A percentile compares a stretch with the other conserved stretches of the same genome.
phyloP scores from a whole-genome alignment of 306 rosid species.

The Fragaria vesca region DNA sequence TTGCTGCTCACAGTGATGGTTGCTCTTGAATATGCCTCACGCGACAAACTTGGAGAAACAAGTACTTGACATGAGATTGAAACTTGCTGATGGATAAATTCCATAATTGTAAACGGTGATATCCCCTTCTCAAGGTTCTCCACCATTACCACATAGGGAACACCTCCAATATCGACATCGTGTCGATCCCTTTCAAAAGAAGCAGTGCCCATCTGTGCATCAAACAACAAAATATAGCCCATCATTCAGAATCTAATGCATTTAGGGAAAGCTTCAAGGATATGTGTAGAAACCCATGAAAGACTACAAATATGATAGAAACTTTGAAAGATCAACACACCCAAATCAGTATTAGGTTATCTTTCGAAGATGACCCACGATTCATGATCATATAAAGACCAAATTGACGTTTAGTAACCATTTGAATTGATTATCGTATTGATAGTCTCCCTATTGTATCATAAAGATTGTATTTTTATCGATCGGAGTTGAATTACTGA shows the following conservation, averaged over 20 bases:
- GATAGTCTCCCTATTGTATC: not conserved
- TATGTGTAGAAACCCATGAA: slow-evolving; percentile 27
- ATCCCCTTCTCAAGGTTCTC: slow-evolving; percentile 64
- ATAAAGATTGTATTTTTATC: not conserved
- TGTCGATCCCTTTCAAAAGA: slow-evolving; percentile 8
- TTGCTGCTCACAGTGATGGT: slow-evolving; percentile 44
- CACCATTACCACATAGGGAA: slow-evolving; percentile 45
- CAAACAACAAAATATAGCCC: not conserved
- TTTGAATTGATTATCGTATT: not conserved
- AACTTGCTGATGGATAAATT: slow-evolving; percentile 50
- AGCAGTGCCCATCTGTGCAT: slow-evolving; percentile 24
- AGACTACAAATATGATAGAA: not conserved
- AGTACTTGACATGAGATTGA: slow-evolving; percentile 45
- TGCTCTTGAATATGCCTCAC: slow-evolving; percentile 45
- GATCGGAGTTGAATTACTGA: not conserved
- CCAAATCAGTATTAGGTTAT: not conserved
- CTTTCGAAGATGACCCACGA: not conserved
- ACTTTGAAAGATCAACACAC: not conserved
- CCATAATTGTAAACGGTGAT: slow-evolving; percentile 38
- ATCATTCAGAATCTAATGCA: not conserved
- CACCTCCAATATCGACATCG: slow-evolving; percentile 54
- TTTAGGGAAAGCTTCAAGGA: not conserved
- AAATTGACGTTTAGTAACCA: not conserved
- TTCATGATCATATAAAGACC: not conserved
- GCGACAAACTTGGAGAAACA: slow-evolving; percentile 45